Evolutionary conservation across 352 stramenopile species (phyloP), one percentile per base, ranked within the genome.

Genomic region (Pythium oligandrum): DNA sequence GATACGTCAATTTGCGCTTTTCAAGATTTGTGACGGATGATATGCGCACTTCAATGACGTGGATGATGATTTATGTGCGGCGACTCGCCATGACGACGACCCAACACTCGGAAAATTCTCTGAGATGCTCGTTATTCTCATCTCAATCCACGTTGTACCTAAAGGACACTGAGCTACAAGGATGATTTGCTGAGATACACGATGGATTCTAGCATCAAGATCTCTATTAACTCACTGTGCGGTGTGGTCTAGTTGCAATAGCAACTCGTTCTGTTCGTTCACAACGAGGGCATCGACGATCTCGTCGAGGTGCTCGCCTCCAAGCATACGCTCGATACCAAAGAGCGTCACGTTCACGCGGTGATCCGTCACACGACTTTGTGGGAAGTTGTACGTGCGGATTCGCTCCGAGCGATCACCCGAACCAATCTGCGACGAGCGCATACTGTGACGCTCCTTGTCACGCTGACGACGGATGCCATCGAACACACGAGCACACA

Each of bases 381-480:
- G 95, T 3, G 89, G 85, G 59, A 96, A 99, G 74, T 99, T 99
- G 85, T 99, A 99, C 31, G 97, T 99, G 51, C 96, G 83, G 43
- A 99, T 97, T 48, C 98, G 98, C 73, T 99, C 96, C 2, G 79
- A 97, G 39, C 97, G 77, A 33, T 98, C 93, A 36, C 96, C 96
- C 1, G 93, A 98, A 36, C 95, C 95, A 44, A 99, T 92, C 66
- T 98, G 92, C 30, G 75, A 86, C 39, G 70, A 77, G 26, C 88
- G 77, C 69, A 93, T 68, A 7, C 46, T 72, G 46, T 88, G 69
- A 34, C 72, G 73, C 60, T 84, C 73, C 34, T 70, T 57, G 58
- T 88, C 75, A 37, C 67, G 70, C 54, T 78, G 61, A 31, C 71
- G 68, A 45, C 94, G 89, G 59, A 98, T 86, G 11, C 95, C 90